Evolutionary conservation across 2,329 filamentous ascomycete genomes (phyloP).

Genomic region (Aphanoascus verrucosus): DNA sequence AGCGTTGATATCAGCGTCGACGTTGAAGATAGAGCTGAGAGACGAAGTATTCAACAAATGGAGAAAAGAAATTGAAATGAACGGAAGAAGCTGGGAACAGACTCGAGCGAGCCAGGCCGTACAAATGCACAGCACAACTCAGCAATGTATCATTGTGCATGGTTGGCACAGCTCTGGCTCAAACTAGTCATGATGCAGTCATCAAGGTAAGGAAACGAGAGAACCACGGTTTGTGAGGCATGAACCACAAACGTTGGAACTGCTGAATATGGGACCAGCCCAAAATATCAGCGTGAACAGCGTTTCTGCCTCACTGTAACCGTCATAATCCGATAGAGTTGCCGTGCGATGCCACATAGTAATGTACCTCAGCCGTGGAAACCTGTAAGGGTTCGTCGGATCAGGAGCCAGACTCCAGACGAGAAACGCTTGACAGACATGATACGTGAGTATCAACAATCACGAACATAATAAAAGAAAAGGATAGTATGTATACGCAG

Average conservation of each 20-base stretch:
- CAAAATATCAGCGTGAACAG: neutral
- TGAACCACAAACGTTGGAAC: neutral
- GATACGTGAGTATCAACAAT: no score
- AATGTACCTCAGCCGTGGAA: no score
- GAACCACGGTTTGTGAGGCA: neutral
- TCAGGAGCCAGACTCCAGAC: no score
- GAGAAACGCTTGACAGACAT: no score
- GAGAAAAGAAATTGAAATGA: neutral
- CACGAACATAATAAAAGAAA: neutral
- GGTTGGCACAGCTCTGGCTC: neutral
- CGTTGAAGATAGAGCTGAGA: neutral
- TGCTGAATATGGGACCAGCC: neutral
- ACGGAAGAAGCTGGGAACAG: neutral
- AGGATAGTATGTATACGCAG: neutral
- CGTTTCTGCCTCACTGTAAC: no score
- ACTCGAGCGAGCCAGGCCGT: neutral
- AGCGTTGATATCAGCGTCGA: no score
- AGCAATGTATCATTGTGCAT: neutral
- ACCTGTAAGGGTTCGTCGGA: no score
- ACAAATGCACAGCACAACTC: neutral
- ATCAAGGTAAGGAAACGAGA: neutral
- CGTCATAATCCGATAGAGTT: no score
- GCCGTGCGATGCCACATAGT: no score
- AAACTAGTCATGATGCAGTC: neutral
- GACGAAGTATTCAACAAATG: neutral